Conservation (phyloP, 108 stramenopile genomes). For the Conticribra weissflogii region DNA sequence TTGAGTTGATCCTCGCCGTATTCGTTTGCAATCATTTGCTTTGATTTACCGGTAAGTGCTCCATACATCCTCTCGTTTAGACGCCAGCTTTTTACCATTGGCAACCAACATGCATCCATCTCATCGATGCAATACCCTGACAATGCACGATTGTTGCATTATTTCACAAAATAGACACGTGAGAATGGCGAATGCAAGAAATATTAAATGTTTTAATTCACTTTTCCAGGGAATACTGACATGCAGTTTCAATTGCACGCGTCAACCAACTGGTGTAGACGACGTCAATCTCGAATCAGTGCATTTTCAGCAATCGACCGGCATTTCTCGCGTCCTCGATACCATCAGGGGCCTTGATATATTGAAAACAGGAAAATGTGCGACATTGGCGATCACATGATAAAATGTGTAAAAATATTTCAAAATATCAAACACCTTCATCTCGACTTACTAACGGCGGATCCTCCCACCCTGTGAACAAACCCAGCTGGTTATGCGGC, state of each 20-base stretch:
- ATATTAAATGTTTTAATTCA: not conserved
- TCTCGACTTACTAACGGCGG: slow-evolving; percentile 60
- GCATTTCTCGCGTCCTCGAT: slow-evolving; percentile 66
- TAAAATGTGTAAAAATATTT: not conserved
- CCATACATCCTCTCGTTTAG: slow-evolving; percentile 84
- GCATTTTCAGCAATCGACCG: slow-evolving; percentile 54
- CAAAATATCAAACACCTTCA: slow-evolving; percentile 35
- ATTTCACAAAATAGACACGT: not conserved
- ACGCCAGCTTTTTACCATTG: slow-evolving; percentile 70
- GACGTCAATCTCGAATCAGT: slow-evolving; percentile 83
- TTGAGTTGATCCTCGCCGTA: slow-evolving; percentile 89
- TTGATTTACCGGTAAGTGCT: slow-evolving; percentile 80
- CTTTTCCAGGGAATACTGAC: slow-evolving; percentile 12
- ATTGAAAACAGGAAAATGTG: too few relatives aligned
- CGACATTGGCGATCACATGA: not conserved
- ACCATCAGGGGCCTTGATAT: slow-evolving; percentile 60
- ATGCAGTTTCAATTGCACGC: slow-evolving; percentile 76
- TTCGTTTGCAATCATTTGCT: slow-evolving; percentile 86
- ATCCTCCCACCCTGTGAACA: slow-evolving; percentile 84
- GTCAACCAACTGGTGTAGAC: slow-evolving; percentile 87
- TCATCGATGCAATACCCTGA: slow-evolving; percentile 63
- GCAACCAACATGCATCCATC: slow-evolving; percentile 70
- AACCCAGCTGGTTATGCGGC: slow-evolving; percentile 69
- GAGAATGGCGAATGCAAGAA: not conserved
- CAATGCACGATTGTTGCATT: too few relatives aligned